Percentiles rank a stretch among this genome's conserved stretches.
Evolutionary conservation across 768 basidiomycete genomes (phyloP).

Genomic region (Panaeolus cyanescens): DNA sequence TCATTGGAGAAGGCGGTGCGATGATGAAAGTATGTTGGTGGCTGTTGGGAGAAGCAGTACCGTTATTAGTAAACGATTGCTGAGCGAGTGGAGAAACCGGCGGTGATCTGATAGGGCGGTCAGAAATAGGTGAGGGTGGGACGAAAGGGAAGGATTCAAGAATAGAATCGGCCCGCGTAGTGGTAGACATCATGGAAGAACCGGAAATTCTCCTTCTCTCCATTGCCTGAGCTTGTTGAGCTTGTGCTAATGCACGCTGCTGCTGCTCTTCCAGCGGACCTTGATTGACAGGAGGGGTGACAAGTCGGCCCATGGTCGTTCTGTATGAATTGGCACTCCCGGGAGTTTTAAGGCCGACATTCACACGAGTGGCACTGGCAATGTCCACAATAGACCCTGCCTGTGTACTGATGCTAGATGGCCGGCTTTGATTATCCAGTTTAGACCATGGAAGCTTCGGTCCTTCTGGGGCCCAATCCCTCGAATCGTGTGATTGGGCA

Average conservation of each 20-base stretch:
- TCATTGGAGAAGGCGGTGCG: constrained; percentile 56
- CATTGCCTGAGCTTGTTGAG: constrained; percentile 58
- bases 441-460: constrained; percentile 45
- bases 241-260: constrained; percentile 58
- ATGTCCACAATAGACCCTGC: constrained; percentile 61
- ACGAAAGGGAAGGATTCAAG: constrained; percentile 89
- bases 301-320: constrained; percentile 64
- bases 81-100: constrained; percentile 73
- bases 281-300: constrained; percentile 43
- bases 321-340: constrained; percentile 46
- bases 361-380: constrained; percentile 67
- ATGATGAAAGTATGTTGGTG: constrained; percentile 50
- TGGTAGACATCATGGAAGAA: constrained; percentile 65
- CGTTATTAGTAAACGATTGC: constrained; percentile 46
- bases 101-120: constrained; percentile 72
- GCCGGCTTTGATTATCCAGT: constrained; percentile 44
- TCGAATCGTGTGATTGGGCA: constrained; percentile 24
- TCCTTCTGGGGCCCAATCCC: constrained; percentile 36
- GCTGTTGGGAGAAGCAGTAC: constrained; percentile 57
- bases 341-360: constrained; percentile 51
- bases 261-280: constrained; percentile 66
- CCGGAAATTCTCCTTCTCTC: constrained; percentile 56
- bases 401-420: constrained; percentile 65
- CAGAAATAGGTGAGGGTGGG: constrained; percentile 87
- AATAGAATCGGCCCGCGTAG: constrained; percentile 80